Conservation (phyloP, 176 grass and related monocot genomes). For the Saccharum spontaneum region DNA sequence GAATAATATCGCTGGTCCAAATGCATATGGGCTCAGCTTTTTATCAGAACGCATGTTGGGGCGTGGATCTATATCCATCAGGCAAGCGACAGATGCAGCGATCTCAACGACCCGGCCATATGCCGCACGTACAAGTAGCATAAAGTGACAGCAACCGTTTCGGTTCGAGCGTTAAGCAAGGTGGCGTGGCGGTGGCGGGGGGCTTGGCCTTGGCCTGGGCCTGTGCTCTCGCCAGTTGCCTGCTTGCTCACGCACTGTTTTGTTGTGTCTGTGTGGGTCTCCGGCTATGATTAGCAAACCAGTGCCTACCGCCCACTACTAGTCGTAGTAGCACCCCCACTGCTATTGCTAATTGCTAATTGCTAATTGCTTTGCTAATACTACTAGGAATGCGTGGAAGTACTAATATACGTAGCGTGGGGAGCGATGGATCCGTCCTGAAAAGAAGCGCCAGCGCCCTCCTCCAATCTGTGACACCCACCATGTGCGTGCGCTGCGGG, state of each 20-base stretch:
- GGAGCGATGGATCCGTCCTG: conserved; percentile 25
- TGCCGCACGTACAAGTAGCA: not conserved
- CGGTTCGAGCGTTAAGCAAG: not conserved
- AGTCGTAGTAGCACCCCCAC: not conserved
- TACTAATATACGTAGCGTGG: not conserved
- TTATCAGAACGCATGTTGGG: conserved; percentile 10
- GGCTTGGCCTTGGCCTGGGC: too few species aligned
- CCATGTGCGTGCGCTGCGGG: too few species aligned
- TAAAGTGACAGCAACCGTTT: conserved; percentile 12
- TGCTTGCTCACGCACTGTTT: not conserved
- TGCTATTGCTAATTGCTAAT: too few species aligned
- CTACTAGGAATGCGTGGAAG: not conserved
- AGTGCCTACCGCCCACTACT: not conserved
- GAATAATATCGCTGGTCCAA: not conserved
- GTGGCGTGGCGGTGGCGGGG: too few species aligned
- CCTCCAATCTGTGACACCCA: not conserved
- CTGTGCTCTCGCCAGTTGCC: not conserved
- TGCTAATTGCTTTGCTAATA: not conserved
- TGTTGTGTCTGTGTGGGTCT: not conserved
- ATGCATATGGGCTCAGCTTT: not conserved
- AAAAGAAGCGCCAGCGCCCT: conserved; percentile 38
- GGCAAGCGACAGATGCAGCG: conserved; percentile 15
- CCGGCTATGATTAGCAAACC: conserved; percentile 23
- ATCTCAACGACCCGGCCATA: conserved; percentile 12
- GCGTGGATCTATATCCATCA: not conserved